Conservation (phyloP, 2,329 filamentous ascomycete genomes). For the Alternaria sp. region DNA sequence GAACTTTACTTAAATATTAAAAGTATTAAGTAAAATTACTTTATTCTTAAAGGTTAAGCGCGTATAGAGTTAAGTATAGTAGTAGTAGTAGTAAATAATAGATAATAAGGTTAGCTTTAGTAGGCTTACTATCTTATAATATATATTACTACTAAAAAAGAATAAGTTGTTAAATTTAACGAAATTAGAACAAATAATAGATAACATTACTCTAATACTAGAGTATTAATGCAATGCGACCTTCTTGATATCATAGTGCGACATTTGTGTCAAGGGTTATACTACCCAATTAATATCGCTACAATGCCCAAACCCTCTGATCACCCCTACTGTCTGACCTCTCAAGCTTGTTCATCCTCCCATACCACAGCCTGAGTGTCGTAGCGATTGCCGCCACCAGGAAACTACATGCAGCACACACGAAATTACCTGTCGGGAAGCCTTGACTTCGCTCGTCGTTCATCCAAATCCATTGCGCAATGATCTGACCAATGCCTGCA, state of each 20-base stretch:
- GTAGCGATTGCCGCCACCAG: slow-evolving; percentile 1
- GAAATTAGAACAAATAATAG: too few species aligned
- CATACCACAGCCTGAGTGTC: background rate
- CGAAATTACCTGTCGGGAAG: background rate
- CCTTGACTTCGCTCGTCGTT: background rate
- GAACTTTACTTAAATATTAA: too few species aligned
- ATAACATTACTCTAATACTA: too few species aligned
- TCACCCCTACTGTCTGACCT: slow-evolving; percentile 1
- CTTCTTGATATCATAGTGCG: background rate
- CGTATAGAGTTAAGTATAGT: too few species aligned
- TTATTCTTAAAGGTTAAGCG: too few species aligned
- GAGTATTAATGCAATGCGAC: too few species aligned
- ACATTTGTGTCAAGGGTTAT: background rate
- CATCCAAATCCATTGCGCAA: slow-evolving; percentile 4
- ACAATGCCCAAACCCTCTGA: slow-evolving; percentile 3
- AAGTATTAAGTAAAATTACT: too few species aligned
- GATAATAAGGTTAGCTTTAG: too few species aligned
- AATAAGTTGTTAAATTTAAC: too few species aligned
- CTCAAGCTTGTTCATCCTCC: slow-evolving; percentile 2
- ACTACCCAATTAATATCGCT: background rate
- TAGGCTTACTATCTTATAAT: too few species aligned
- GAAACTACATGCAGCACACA: background rate
- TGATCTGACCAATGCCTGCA: slow-evolving; percentile 1
- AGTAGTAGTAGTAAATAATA: too few species aligned
- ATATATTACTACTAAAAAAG: too few species aligned